Percentiles rank a stretch among this genome's conserved stretches.
Conservation (phyloP, 2,329 filamentous ascomycete genomes). For the Penicillium sp. region DNA sequence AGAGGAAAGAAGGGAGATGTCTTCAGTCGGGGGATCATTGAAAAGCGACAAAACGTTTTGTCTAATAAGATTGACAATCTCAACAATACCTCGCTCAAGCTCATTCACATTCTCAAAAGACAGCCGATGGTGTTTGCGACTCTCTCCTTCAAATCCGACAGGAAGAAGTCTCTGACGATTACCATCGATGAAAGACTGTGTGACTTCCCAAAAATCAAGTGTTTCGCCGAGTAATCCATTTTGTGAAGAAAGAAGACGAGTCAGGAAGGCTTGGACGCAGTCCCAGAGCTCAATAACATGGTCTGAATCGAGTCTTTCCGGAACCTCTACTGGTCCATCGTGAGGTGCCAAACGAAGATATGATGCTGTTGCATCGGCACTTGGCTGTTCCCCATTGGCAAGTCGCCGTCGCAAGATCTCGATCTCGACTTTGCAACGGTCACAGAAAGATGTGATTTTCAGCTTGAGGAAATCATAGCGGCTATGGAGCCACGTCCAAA, state of each 20-base stretch:
- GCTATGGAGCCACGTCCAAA: slow-evolving; percentile 93
- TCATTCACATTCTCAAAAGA: slow-evolving; percentile 71
- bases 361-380: slow-evolving; percentile 68
- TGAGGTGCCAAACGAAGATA: slow-evolving; percentile 76
- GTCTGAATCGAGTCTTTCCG: slow-evolving; percentile 71
- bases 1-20: slow-evolving; percentile 85
- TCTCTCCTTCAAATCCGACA: slow-evolving; percentile 79
- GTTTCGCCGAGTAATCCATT: slow-evolving; percentile 87
- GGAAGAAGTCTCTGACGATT: slow-evolving; percentile 80
- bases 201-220: slow-evolving; percentile 90
- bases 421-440: slow-evolving; percentile 88
- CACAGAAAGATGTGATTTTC: slow-evolving; percentile 78
- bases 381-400: slow-evolving; percentile 73
- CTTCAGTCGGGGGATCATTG: slow-evolving; percentile 83
- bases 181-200: slow-evolving; percentile 86
- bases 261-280: slow-evolving; percentile 76
- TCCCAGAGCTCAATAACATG: slow-evolving; percentile 93
- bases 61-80: slow-evolving; percentile 81
- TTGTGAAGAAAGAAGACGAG: slow-evolving; percentile 70
- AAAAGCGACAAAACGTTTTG: slow-evolving; percentile 83
- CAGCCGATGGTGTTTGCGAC: slow-evolving; percentile 78
- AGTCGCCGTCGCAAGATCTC: slow-evolving; percentile 85
- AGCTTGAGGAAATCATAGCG: slow-evolving; percentile 87
- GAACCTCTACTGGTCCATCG: slow-evolving; percentile 65
- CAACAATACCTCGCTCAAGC: slow-evolving; percentile 75